Conservation (phyloP, 805 yeast species). For the Myxozyma nipponensis region DNA sequence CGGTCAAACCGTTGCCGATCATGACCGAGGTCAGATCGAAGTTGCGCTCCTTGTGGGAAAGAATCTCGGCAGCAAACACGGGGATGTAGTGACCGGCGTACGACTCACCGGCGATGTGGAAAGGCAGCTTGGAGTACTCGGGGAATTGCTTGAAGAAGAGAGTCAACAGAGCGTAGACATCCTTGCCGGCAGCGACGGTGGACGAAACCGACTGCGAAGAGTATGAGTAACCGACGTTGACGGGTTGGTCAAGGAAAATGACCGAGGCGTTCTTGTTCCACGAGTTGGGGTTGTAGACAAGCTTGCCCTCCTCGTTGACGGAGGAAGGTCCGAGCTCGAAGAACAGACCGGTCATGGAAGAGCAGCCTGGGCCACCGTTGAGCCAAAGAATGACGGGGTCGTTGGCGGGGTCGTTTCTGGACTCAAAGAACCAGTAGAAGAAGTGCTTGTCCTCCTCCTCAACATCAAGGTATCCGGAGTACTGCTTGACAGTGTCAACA, state of each 20-base stretch:
- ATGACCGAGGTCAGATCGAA: constrained; percentile 72
- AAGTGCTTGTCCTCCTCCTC: constrained; percentile 84
- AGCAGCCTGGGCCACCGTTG: constrained; percentile 95
- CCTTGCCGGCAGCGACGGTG: constrained; percentile 81
- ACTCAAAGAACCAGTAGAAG: constrained; percentile 91
- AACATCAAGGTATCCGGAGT: constrained; percentile 68
- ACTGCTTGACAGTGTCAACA: constrained; percentile 73
- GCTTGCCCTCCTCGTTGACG: constrained; percentile 60
- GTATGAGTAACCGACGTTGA: constrained; percentile 86
- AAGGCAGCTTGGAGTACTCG: constrained; percentile 46
- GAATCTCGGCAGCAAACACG: constrained; percentile 57
- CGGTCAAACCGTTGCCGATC: constrained; percentile 92
- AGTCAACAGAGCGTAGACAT: constrained; percentile 78
- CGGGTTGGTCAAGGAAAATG: constrained; percentile 90
- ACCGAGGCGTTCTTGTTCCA: constrained; percentile 93
- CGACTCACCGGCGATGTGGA: constrained; percentile 91
- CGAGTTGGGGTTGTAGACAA: constrained; percentile 74
- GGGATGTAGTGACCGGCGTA: constrained; percentile 96
- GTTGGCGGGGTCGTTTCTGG: constrained; percentile 76
- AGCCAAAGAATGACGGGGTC: constrained; percentile 90
- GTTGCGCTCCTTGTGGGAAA: constrained; percentile 44
- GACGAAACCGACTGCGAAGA: constrained; percentile 59
- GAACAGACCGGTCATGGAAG: constrained; percentile 81
- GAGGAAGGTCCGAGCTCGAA: constrained; percentile 90
- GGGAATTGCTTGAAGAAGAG: constrained; percentile 84